Evolutionary conservation across 2,329 filamentous ascomycete genomes (phyloP).

Genomic region (Neopestalotiopsis sp.): DNA sequence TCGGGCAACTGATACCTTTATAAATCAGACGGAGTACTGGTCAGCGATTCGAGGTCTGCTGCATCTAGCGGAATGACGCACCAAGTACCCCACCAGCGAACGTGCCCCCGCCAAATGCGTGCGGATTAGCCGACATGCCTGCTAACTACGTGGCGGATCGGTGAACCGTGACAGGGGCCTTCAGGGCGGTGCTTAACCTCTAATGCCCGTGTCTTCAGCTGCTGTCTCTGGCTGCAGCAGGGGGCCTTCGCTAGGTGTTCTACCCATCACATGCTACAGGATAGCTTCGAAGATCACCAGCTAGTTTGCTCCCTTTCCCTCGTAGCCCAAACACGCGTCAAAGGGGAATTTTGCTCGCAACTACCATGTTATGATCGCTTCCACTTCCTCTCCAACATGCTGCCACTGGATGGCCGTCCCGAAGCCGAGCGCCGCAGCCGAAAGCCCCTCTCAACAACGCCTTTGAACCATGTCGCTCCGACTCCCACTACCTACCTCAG

Average conservation of each 20-base stretch:
- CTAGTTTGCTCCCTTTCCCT: neutral
- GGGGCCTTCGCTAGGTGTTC: neutral
- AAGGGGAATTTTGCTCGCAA: neutral
- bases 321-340: neutral
- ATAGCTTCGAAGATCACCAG: slow-evolving; percentile 6
- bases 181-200: neutral
- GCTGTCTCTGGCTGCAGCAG: neutral
- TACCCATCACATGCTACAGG: slow-evolving; percentile 7
- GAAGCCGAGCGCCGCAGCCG: slow-evolving; percentile 18
- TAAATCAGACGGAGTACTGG: neutral
- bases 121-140: neutral
- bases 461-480: slow-evolving; percentile 39
- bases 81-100: slow-evolving; percentile 2
- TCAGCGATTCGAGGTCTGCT: neutral
- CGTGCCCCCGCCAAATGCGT: neutral
- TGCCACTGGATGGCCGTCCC: slow-evolving; percentile 1
- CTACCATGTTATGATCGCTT: neutral
- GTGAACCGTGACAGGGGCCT: neutral
- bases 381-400: slow-evolving; percentile 5
- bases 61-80: slow-evolving; percentile 11
- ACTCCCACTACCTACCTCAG: slow-evolving; percentile 33
- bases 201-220: neutral
- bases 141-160: neutral
- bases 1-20: neutral
- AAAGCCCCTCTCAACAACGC: slow-evolving; percentile 23